These are phyloP conservation scores for Phytophthora meadii DNA, from an alignment of 352 stramenopile genomes.

Conservation along the genomic window DNA sequence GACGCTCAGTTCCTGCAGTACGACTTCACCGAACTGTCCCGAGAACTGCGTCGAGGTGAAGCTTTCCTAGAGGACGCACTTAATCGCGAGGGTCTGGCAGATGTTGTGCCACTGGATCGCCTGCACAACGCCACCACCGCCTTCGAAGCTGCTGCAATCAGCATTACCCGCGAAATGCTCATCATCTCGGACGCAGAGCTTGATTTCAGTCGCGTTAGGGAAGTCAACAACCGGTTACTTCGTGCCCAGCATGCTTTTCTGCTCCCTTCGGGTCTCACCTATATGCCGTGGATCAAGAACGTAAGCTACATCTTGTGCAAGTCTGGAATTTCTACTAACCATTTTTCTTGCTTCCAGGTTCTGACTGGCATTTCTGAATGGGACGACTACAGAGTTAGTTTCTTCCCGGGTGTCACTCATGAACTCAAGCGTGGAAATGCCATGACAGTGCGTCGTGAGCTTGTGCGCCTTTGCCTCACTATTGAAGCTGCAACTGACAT, in stretches of 20 bases:
- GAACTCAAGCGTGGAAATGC: slow-evolving; percentile 72
- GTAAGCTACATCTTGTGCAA: slow-evolving; percentile 43
- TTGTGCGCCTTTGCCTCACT: slow-evolving; percentile 79
- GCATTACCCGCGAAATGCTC: slow-evolving; percentile 61
- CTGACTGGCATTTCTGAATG: slow-evolving; percentile 87
- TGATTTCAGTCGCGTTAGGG: slow-evolving; percentile 81
- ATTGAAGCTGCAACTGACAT: slow-evolving; percentile 83
- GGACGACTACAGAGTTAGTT: slow-evolving; percentile 82
- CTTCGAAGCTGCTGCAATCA: slow-evolving; percentile 71
- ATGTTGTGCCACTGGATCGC: slow-evolving; percentile 50
- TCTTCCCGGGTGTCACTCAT: slow-evolving; percentile 78
- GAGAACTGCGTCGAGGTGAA: slow-evolving; percentile 72
- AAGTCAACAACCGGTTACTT: slow-evolving; percentile 86
- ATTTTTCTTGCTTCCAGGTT: slow-evolving; percentile 37
- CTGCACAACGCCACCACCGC: slow-evolving; percentile 61
- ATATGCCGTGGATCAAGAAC: slow-evolving; percentile 87
- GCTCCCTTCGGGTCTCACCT: slow-evolving; percentile 63
- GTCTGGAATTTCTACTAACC: slow-evolving; percentile 10
- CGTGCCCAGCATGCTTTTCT: slow-evolving; percentile 86
- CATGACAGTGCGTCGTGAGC: slow-evolving; percentile 79
- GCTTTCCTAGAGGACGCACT: slow-evolving; percentile 60
- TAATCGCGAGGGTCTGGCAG: slow-evolving; percentile 33
- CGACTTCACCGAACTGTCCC: slow-evolving; percentile 83
- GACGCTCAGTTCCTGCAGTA: slow-evolving; percentile 87
- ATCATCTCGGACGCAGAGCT: slow-evolving; percentile 68